These are phyloP conservation scores for Solanum pennellii DNA, from an alignment of 257 asterid species.

Conservation along the genomic window DNA sequence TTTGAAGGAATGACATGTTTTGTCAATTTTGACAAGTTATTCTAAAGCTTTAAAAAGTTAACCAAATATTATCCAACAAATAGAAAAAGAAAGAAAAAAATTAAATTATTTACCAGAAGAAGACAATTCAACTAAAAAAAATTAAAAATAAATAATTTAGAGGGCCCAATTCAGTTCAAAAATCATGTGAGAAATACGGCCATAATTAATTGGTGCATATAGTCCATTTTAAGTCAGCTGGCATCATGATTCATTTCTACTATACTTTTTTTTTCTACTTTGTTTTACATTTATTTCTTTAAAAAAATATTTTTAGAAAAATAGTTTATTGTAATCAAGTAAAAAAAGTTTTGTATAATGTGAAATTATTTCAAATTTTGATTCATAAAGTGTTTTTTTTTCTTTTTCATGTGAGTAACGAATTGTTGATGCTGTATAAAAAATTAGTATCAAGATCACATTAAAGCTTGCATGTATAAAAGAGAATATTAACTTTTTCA, in stretches of 20 bases:
- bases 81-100: background rate
- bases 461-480: background rate
- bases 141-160: background rate
- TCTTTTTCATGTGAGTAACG: background rate
- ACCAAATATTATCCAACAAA: background rate
- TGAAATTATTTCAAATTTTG: background rate
- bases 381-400: background rate
- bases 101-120: background rate
- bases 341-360: background rate
- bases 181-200: background rate
- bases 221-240: background rate
- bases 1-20: background rate
- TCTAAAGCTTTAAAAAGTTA: background rate
- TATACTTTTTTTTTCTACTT: background rate
- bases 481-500: background rate
- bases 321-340: background rate
- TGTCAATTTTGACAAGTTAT: background rate
- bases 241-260: background rate
- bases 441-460: background rate
- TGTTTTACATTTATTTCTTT: background rate
- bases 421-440: background rate
- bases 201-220: background rate
- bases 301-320: background rate
- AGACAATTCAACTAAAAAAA: background rate
- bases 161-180: background rate